Conservation (phyloP, 2,329 filamentous ascomycete species). For the Parascedosporium putredinis region DNA sequence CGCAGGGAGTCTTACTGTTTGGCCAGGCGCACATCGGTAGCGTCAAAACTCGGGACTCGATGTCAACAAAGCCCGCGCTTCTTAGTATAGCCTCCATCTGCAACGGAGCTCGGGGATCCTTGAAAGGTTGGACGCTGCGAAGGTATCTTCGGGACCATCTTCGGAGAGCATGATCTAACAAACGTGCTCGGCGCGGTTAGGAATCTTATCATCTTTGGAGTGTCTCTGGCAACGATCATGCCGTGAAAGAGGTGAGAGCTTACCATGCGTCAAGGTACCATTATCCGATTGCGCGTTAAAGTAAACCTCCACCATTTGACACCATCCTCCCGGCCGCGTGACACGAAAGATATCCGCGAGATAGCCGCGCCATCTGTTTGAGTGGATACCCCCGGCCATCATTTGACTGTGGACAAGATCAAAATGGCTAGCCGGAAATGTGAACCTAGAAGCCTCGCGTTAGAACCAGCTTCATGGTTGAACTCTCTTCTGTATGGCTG, state of each 20-base stretch:
- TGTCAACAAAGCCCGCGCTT: constrained; percentile 55
- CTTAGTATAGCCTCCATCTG: constrained; percentile 48
- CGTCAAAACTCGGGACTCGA: constrained; percentile 55
- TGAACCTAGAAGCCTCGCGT: constrained; percentile 35
- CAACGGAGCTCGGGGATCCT: constrained; percentile 56
- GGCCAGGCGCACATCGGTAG: constrained; percentile 63
- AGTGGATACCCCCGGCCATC: constrained; percentile 61
- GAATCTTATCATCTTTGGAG: background rate
- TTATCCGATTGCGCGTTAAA: constrained; percentile 80
- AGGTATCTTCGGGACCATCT: constrained; percentile 59
- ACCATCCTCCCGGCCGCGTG: constrained; percentile 68
- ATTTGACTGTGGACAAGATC: constrained; percentile 75
- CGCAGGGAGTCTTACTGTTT: constrained; percentile 36
- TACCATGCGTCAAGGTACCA: constrained; percentile 58
- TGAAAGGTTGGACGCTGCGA: constrained; percentile 48
- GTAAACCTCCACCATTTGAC: constrained; percentile 82
- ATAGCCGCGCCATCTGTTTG: constrained; percentile 63
- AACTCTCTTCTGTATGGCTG: too few relatives aligned
- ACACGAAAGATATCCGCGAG: constrained; percentile 64
- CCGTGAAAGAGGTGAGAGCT: constrained; percentile 13
- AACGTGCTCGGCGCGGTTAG: background rate
- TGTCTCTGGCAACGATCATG: too few relatives aligned
- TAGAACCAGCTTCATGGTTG: too few relatives aligned
- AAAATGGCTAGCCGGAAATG: constrained; percentile 61
- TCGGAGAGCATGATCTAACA: constrained; percentile 49